phyloP scores from a whole-genome alignment of 2,329 filamentous ascomycete genomes.

The Pseudogymnoascus sp. region DNA sequence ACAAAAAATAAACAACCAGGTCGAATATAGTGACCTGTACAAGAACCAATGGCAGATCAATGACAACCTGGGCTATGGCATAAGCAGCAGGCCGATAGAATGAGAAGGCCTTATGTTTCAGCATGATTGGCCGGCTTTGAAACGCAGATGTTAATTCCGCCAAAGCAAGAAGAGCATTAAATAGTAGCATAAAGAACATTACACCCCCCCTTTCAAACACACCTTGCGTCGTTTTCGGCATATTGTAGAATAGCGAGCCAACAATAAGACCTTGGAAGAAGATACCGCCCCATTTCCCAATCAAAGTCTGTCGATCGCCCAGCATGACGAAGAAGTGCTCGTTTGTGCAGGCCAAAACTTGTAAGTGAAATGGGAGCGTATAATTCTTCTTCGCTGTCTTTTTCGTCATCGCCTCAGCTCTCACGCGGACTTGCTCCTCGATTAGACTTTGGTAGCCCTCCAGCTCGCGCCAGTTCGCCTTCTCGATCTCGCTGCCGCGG shows the following conservation, averaged over 20 bases:
- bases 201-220: conserved; percentile 52
- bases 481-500: conserved; percentile 37
- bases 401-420: conserved; percentile 29
- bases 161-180: conserved; percentile 53
- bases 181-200: conserved; percentile 54
- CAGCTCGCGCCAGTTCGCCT: conserved; percentile 39
- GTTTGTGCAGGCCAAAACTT: conserved; percentile 39
- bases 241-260: conserved; percentile 41
- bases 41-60: conserved; percentile 77
- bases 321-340: conserved; percentile 29
- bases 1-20: conserved; percentile 77
- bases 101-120: conserved; percentile 59
- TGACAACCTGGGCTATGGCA: conserved; percentile 73
- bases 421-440: conserved; percentile 29
- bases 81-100: conserved; percentile 12
- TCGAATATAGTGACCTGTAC: conserved; percentile 71
- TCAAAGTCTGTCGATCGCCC: conserved; percentile 28
- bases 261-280: conserved; percentile 29
- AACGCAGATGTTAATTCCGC: conserved; percentile 55
- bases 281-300: conserved; percentile 30
- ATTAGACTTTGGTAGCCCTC: conserved; percentile 41
- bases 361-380: conserved; percentile 41
- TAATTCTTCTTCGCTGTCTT: conserved; percentile 41
- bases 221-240: conserved; percentile 42
- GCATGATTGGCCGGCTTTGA: conserved; percentile 52